These are phyloP conservation scores for Hansfordia pulvinata DNA, from an alignment of 2,329 filamentous ascomycete species.

Conservation along the genomic window DNA sequence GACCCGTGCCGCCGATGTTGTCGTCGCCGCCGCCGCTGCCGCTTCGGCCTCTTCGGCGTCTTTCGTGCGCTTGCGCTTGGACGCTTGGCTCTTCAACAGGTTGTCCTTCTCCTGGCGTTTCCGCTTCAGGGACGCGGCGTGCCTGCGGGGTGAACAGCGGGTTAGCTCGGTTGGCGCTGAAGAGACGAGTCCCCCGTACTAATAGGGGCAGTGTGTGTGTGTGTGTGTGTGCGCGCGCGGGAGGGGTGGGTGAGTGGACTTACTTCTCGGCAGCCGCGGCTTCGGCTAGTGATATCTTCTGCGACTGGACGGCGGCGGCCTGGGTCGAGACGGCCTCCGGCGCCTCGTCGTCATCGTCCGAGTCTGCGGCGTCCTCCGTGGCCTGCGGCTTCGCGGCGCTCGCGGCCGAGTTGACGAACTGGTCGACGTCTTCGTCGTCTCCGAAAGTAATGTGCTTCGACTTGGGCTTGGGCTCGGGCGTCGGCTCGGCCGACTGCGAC, in stretches of 20 bases:
- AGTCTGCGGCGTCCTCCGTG: slow-evolving; percentile 19
- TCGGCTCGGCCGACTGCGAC: slow-evolving; percentile 7
- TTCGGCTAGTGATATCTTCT: slow-evolving; percentile 29
- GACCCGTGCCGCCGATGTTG: slow-evolving; percentile 3
- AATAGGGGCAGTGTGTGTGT: slow-evolving; percentile 1
- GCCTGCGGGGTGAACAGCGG: slow-evolving; percentile 18
- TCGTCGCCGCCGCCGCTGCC: slow-evolving; percentile 7
- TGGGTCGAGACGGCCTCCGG: slow-evolving; percentile 44
- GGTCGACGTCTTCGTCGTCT: slow-evolving; percentile 17
- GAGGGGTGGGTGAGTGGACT: slow-evolving; percentile 9
- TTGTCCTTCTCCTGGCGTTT: slow-evolving; percentile 42
- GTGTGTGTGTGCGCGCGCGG: not conserved
- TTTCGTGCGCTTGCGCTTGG: slow-evolving; percentile 26
- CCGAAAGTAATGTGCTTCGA: slow-evolving; percentile 17
- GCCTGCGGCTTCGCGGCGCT: slow-evolving; percentile 7
- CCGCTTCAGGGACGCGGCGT: slow-evolving; percentile 34
- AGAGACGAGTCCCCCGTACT: too few relatives aligned
- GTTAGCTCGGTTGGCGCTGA: too few relatives aligned
- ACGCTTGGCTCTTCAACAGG: slow-evolving; percentile 40
- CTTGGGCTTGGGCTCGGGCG: slow-evolving; percentile 9
- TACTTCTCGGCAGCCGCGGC: slow-evolving; percentile 38
- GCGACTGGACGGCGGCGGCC: slow-evolving; percentile 29
- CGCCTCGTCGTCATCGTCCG: slow-evolving; percentile 37
- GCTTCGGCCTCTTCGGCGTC: slow-evolving; percentile 7
- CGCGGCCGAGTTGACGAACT: slow-evolving; percentile 14